phyloP scores from a whole-genome alignment of 139 green algal species.

The Bryopsis sp. region DNA sequence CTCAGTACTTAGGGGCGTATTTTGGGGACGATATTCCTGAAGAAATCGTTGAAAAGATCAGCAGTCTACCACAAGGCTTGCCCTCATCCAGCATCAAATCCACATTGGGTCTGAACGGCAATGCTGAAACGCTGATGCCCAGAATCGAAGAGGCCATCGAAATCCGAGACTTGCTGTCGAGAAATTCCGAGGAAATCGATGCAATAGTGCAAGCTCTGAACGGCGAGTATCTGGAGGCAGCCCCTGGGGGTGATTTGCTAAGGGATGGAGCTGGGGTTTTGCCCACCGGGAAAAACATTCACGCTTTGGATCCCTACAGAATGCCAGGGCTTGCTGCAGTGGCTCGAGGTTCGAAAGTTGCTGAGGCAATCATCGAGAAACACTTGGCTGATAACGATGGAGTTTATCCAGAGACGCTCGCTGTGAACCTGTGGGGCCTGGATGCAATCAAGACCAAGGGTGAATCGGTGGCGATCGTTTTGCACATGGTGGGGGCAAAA shows the following conservation, averaged over 20 bases:
- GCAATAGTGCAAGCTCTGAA: slow-evolving; percentile 61
- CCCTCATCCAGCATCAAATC: slow-evolving; percentile 11
- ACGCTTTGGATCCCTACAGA: slow-evolving; percentile 94
- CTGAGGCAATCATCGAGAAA: slow-evolving; percentile 48
- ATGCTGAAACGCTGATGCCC: background rate
- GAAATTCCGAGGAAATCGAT: slow-evolving; percentile 76
- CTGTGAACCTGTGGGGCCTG: slow-evolving; percentile 95
- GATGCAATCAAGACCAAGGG: slow-evolving; percentile 97
- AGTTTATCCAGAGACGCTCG: slow-evolving; percentile 81
- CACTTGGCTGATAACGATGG: slow-evolving; percentile 54
- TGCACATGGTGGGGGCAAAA: slow-evolving; percentile 74
- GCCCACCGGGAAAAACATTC: slow-evolving; percentile 95
- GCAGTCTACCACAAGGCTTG: too few relatives aligned
- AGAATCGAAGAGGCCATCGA: slow-evolving; percentile 61
- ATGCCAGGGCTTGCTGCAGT: slow-evolving; percentile 82
- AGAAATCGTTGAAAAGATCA: slow-evolving; percentile 44
- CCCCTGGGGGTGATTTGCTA: slow-evolving; percentile 88
- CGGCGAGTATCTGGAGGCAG: slow-evolving; percentile 80
- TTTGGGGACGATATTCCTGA: slow-evolving; percentile 50
- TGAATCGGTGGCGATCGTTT: slow-evolving; percentile 78
- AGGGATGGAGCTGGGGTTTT: slow-evolving; percentile 88
- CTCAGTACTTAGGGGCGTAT: slow-evolving; percentile 69
- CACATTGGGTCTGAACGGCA: background rate
- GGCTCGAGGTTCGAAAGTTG: slow-evolving; percentile 44
- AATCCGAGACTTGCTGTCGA: slow-evolving; percentile 66